These are phyloP conservation scores for Paraglomus occultum DNA, from an alignment of 192 early-diverging fungal species.

Conservation along the genomic window DNA sequence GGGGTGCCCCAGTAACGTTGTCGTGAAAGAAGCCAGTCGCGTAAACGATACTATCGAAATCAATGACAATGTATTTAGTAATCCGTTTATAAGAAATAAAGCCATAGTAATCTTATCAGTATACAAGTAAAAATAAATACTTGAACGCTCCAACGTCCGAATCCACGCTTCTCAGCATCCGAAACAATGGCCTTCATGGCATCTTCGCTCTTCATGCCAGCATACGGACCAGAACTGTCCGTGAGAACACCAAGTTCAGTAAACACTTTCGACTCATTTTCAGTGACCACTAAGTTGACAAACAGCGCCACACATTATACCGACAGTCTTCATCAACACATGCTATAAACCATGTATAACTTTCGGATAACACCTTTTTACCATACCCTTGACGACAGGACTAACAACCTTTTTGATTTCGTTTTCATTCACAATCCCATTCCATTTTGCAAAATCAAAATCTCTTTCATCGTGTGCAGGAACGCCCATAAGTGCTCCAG, in stretches of 20 bases:
- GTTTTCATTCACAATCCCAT: slow-evolving; percentile 41
- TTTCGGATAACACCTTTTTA: not conserved
- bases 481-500: slow-evolving; percentile 86
- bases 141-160: slow-evolving; percentile 43
- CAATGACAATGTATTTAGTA: not conserved
- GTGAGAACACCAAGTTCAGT: slow-evolving; percentile 60
- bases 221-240: slow-evolving; percentile 51
- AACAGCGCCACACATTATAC: not conserved
- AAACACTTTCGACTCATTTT: slow-evolving; percentile 30
- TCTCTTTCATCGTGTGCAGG: slow-evolving; percentile 79
- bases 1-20: slow-evolving; percentile 98
- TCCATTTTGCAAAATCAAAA: slow-evolving; percentile 59
- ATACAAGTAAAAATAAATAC: slow-evolving; percentile 21
- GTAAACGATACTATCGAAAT: slow-evolving; percentile 64
- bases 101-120: not conserved
- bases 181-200: slow-evolving; percentile 54
- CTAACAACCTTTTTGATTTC: slow-evolving; percentile 53
- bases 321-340: too few species aligned
- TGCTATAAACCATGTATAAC: too few species aligned
- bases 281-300: not conserved
- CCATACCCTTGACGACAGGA: slow-evolving; percentile 20
- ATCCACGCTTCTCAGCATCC: slow-evolving; percentile 45
- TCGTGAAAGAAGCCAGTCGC: slow-evolving; percentile 95
- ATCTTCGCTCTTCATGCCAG: slow-evolving; percentile 57
- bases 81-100: not conserved